Evolutionary conservation across 2,329 filamentous ascomycete species (phyloP).

Genomic region (Dactylellina leptospora): DNA sequence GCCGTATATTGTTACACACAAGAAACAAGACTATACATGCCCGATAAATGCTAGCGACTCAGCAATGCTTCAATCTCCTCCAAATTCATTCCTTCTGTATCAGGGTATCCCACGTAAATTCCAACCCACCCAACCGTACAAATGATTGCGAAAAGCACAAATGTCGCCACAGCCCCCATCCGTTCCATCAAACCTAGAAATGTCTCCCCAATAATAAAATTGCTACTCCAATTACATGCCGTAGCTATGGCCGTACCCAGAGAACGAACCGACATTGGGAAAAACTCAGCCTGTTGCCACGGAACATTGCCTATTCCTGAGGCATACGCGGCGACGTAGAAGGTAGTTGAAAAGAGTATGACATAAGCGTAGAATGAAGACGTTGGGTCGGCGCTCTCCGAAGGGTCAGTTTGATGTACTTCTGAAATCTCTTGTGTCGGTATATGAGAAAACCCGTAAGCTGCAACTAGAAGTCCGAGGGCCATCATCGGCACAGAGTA

Average conservation of each 20-base stretch:
- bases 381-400: conserved; percentile 35
- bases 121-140: conserved; percentile 64
- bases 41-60: conserved; percentile 32
- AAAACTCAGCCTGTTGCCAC: conserved; percentile 88
- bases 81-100: conserved; percentile 67
- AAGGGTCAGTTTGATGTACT: not conserved
- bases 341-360: conserved; percentile 78
- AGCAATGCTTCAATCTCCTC: conserved; percentile 62
- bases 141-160: conserved; percentile 48
- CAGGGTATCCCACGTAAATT: conserved; percentile 66
- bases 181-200: conserved; percentile 87
- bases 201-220: conserved; percentile 84
- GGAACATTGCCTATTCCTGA: conserved; percentile 89
- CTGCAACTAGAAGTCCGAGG: conserved; percentile 74
- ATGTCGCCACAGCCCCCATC: conserved; percentile 60
- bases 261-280: conserved; percentile 77
- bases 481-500: conserved; percentile 87
- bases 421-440: conserved; percentile 60
- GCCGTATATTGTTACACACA: not conserved
- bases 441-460: conserved; percentile 70
- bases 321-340: conserved; percentile 87
- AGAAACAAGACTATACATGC: not conserved
- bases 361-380: conserved; percentile 60
- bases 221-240: conserved; percentile 85
- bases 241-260: conserved; percentile 78